Percentiles rank a stretch among this genome's conserved stretches.
Evolutionary conservation across 2,329 filamentous ascomycete genomes (phyloP).

Genomic region (Nigrograna mackinnonii): DNA sequence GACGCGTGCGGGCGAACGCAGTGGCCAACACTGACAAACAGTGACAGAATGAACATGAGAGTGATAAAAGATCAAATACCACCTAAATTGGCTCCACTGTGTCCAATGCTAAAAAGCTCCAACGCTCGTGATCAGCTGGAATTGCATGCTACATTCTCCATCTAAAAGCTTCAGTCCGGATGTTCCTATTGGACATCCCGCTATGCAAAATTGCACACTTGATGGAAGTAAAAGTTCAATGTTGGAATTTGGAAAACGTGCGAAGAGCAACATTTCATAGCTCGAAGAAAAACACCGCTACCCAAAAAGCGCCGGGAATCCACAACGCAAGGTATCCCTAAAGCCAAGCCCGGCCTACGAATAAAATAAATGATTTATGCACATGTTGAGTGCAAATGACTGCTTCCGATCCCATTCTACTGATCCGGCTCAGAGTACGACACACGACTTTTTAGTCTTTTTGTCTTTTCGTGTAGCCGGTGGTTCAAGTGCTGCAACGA

Average conservation of each 20-base stretch:
- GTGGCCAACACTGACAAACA: too few species aligned
- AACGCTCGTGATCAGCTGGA: too few species aligned
- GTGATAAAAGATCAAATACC: too few species aligned
- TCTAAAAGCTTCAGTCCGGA: too few species aligned
- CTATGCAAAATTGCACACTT: not conserved
- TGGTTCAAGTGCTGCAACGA: slow-evolving; percentile 92
- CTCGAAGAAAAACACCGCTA: slow-evolving; percentile 39
- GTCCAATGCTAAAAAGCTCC: too few species aligned
- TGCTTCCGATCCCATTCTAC: too few species aligned
- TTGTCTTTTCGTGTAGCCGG: slow-evolving; percentile 66
- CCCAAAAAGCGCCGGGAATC: slow-evolving; percentile 43
- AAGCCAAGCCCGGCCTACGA: slow-evolving; percentile 38
- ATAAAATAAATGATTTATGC: slow-evolving; percentile 17
- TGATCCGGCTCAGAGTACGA: slow-evolving; percentile 32
- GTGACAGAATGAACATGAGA: too few species aligned
- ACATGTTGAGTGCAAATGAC: slow-evolving; percentile 16
- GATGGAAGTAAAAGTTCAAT: slow-evolving; percentile 19
- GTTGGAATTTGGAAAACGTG: not conserved
- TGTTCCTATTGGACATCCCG: not conserved
- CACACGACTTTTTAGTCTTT: slow-evolving; percentile 40
- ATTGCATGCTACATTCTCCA: too few species aligned
- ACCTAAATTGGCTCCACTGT: too few species aligned
- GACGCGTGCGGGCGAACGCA: too few species aligned
- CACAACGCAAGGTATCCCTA: slow-evolving; percentile 42
- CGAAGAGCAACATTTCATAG: slow-evolving; percentile 17